These are phyloP conservation scores for Leptomonas seymouri DNA, from an alignment of 208 protist species.

Conservation along the genomic window DNA sequence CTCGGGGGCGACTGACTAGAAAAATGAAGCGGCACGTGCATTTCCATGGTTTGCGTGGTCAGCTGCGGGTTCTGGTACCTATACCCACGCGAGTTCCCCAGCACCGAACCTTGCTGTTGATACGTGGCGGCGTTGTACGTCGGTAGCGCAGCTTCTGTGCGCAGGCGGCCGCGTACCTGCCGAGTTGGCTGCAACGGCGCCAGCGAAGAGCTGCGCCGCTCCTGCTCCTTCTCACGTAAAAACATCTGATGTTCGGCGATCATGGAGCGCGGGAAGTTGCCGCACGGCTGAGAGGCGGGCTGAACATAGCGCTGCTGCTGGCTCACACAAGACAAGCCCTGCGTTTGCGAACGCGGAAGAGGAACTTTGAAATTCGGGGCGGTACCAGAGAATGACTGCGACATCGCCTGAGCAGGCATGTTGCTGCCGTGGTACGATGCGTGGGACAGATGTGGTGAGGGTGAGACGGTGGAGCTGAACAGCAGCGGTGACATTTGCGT, in stretches of 20 bases:
- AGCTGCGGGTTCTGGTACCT: constrained; percentile 34
- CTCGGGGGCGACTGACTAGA: constrained; percentile 14
- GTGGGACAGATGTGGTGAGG: neutral
- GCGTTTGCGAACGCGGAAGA: constrained; percentile 4
- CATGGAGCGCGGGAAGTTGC: constrained; percentile 11
- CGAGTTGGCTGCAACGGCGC: constrained; percentile 3
- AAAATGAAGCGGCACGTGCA: constrained; percentile 22
- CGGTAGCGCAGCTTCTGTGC: constrained; percentile 13
- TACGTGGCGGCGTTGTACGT: constrained; percentile 3
- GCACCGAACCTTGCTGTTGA: constrained; percentile 16
- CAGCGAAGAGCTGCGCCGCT: constrained; percentile 27
- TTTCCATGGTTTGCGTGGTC: constrained; percentile 39
- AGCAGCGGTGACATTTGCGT: neutral
- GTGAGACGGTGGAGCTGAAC: neutral
- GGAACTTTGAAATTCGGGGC: constrained; percentile 9
- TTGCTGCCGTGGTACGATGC: constrained; percentile 1
- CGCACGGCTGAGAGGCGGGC: constrained; percentile 6
- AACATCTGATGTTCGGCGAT: constrained; percentile 26
- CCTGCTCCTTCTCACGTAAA: constrained; percentile 27
- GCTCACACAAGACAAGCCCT: neutral
- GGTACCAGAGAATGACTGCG: neutral
- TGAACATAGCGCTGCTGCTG: neutral
- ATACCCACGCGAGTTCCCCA: constrained; percentile 23
- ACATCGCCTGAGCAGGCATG: neutral
- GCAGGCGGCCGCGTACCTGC: constrained; percentile 13